phyloP scores from a whole-genome alignment of 768 basidiomycete genomes.

The Hysterangium stoloniferum region DNA sequence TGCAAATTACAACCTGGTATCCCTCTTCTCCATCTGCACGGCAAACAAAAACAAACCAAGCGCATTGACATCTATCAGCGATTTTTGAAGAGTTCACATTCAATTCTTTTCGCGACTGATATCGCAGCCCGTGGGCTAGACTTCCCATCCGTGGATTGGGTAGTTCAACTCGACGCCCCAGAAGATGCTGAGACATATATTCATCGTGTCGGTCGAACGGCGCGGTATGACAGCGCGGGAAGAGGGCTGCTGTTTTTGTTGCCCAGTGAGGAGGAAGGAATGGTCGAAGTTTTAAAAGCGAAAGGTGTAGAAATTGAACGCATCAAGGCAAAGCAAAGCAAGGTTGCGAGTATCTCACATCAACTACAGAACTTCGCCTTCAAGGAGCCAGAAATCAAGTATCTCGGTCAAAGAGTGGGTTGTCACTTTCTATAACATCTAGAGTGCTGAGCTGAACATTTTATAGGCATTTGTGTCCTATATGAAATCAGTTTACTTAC shows the following conservation, averaged over 20 bases:
- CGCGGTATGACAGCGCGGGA: conserved; percentile 86
- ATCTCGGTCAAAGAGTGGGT: conserved; percentile 85
- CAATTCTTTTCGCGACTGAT: conserved; percentile 90
- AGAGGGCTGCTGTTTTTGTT: conserved; percentile 75
- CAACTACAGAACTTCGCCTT: conserved; percentile 91
- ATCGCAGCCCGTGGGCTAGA: conserved; percentile 94
- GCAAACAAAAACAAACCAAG: conserved; percentile 93
- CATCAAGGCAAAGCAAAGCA: conserved; percentile 85
- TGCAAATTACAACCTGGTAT: conserved; percentile 93
- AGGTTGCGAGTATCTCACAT: conserved; percentile 76
- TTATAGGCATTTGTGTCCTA: conserved; percentile 91
- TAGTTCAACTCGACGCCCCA: conserved; percentile 89
- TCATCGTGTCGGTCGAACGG: conserved; percentile 93
- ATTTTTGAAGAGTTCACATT: conserved; percentile 75
- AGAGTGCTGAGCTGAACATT: neutral
- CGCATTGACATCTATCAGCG: conserved; percentile 76
- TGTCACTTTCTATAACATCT: neutral
- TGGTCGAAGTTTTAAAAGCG: conserved; percentile 60
- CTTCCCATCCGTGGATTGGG: conserved; percentile 96
- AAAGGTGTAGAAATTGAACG: conserved; percentile 66
- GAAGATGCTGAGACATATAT: conserved; percentile 98
- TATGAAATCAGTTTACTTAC: conserved; percentile 83
- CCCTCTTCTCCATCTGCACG: conserved; percentile 88
- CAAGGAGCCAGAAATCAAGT: conserved; percentile 94
- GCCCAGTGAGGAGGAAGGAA: conserved; percentile 92